These are phyloP conservation scores for Oidiodendron maius DNA, from an alignment of 495 filamentous ascomycete species.

Conservation along the genomic window DNA sequence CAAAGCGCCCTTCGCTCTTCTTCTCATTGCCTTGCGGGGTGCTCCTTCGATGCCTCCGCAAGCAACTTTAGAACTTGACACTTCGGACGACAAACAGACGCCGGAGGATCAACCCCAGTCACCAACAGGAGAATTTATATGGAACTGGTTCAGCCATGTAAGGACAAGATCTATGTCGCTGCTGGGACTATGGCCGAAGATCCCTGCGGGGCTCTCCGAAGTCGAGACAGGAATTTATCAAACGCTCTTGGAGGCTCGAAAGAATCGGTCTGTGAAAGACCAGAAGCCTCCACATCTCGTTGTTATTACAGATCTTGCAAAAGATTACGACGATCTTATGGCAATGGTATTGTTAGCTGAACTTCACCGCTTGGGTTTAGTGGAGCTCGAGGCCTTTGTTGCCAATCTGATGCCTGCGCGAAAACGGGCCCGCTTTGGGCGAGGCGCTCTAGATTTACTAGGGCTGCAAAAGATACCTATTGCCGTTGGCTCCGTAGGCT, in stretches of 20 bases:
- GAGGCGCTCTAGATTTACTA: slow-evolving; percentile 18
- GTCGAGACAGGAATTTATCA: background rate
- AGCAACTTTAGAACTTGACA: background rate
- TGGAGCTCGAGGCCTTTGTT: slow-evolving; percentile 16
- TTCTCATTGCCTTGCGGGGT: background rate
- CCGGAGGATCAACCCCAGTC: too few relatives aligned
- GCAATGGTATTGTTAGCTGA: slow-evolving; percentile 9
- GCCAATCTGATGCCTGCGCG: slow-evolving; percentile 17
- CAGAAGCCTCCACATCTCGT: background rate
- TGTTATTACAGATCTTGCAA: slow-evolving; percentile 6
- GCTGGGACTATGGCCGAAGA: background rate
- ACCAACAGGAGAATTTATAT: background rate
- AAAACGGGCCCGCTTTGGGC: slow-evolving; percentile 12
- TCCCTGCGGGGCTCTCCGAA: background rate
- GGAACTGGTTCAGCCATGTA: background rate
- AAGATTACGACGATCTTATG: slow-evolving; percentile 9
- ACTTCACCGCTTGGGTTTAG: slow-evolving; percentile 10
- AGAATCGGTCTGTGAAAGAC: background rate
- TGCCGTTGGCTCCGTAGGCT: slow-evolving; percentile 10
- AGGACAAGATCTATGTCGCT: background rate
- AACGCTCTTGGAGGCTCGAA: background rate
- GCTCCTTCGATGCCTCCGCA: background rate
- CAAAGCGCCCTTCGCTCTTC: background rate
- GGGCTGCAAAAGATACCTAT: slow-evolving; percentile 12
- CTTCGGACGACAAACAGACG: background rate